These are phyloP conservation scores for Venturia carpophila DNA, from an alignment of 2,329 filamentous ascomycete genomes.

Conservation along the genomic window DNA sequence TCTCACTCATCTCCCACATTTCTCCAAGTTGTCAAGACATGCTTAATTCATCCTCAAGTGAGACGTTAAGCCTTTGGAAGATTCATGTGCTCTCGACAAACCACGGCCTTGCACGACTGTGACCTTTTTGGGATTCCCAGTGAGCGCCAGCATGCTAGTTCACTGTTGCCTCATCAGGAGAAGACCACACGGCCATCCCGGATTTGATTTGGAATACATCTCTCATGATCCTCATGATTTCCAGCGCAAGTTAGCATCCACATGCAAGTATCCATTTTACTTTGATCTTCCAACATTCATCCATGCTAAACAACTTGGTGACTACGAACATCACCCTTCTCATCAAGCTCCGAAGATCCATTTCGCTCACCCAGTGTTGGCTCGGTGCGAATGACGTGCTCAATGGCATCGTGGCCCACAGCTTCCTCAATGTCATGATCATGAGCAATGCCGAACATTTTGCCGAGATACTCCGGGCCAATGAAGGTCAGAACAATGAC, in stretches of 20 bases:
- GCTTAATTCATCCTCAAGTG: too few species aligned
- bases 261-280: not conserved
- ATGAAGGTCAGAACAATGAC: conserved; percentile 47
- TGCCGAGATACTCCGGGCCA: conserved; percentile 45
- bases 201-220: not conserved
- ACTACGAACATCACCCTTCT: not conserved
- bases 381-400: not conserved
- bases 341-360: conserved; percentile 9
- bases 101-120: too few species aligned
- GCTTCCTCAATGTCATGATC: conserved; percentile 28
- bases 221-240: not conserved
- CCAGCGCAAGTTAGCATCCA: not conserved
- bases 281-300: not conserved
- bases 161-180: not conserved
- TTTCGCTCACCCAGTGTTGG: not conserved
- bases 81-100: too few species aligned
- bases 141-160: too few species aligned
- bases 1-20: not conserved
- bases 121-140: too few species aligned
- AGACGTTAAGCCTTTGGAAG: too few species aligned
- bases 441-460: conserved; percentile 27
- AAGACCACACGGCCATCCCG: not conserved
- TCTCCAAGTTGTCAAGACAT: too few species aligned
- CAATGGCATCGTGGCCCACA: conserved; percentile 21
- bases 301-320: not conserved